phyloP scores from a whole-genome alignment of 345 rosid genomes.

The Citrus trifoliata region DNA sequence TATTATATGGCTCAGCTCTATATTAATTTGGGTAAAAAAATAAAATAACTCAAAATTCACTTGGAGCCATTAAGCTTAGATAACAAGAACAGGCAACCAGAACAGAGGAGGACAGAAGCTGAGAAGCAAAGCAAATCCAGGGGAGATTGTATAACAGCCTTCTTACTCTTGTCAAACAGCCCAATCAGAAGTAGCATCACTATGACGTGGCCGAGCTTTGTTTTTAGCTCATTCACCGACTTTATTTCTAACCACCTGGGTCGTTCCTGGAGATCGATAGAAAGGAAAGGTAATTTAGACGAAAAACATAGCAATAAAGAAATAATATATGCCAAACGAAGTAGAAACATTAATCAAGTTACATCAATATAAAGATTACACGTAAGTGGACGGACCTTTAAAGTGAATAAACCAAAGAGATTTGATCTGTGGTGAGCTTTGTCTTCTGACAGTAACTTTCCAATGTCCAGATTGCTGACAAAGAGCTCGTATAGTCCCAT shows the following conservation, averaged over 20 bases:
- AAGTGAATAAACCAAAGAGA: conserved; percentile 72
- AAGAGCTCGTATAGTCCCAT: conserved; percentile 96
- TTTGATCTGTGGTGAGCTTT: conserved; percentile 41
- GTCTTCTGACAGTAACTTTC: conserved; percentile 39
- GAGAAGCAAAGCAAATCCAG: conserved; percentile 80
- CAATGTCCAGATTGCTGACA: conserved; percentile 69
- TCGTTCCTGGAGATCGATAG: conserved; percentile 46
- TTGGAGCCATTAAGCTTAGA: conserved; percentile 60
- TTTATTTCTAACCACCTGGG: conserved; percentile 86
- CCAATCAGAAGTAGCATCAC: conserved; percentile 95
- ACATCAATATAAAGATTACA: neutral
- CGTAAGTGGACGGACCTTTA: conserved; percentile 43
- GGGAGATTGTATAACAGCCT: conserved; percentile 55
- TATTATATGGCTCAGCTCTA: neutral
- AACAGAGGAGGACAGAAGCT: conserved; percentile 68
- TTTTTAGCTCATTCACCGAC: conserved; percentile 73
- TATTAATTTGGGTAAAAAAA: neutral
- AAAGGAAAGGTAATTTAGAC: neutral
- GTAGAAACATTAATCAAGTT: neutral
- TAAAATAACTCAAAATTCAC: conserved; percentile 4
- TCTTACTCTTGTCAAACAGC: conserved; percentile 82
- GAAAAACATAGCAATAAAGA: neutral
- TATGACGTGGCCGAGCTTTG: conserved; percentile 90
- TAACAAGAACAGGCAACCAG: conserved; percentile 79
- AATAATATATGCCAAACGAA: neutral